Percentiles rank a stretch among this genome's conserved stretches.
Conservation (phyloP, 1,284 basidiomycete genomes). For the Cryptococcus amylolentus region DNA sequence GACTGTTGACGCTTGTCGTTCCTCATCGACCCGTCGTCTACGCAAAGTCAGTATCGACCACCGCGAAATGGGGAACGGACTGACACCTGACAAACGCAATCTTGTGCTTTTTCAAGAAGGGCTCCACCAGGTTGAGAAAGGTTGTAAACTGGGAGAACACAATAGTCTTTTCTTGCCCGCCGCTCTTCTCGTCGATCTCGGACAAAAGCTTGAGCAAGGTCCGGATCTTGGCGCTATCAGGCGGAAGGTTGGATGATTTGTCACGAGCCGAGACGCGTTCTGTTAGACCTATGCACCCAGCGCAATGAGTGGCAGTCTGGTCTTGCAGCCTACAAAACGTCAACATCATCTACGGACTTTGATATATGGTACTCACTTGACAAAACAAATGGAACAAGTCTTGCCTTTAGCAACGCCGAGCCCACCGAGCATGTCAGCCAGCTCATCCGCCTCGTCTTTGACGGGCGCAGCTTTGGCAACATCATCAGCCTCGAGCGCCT, state of each 20-base stretch:
- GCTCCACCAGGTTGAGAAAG: slow-evolving; percentile 83
- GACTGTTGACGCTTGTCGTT: slow-evolving; percentile 71
- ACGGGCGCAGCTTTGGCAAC: slow-evolving; percentile 38
- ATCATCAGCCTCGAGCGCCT: slow-evolving; percentile 64
- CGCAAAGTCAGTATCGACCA: background rate
- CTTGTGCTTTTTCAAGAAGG: slow-evolving; percentile 65
- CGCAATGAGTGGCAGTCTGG: slow-evolving; percentile 1
- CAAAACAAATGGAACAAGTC: slow-evolving; percentile 73
- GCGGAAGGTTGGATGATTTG: slow-evolving; percentile 49
- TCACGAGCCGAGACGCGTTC: background rate
- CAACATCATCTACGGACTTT: background rate
- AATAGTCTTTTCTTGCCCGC: slow-evolving; percentile 78
- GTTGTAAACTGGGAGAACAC: slow-evolving; percentile 70
- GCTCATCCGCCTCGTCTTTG: slow-evolving; percentile 64
- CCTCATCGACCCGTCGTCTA: slow-evolving; percentile 84
- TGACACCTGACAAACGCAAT: slow-evolving; percentile 79
- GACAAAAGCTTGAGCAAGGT: slow-evolving; percentile 72
- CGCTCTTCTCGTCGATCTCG: slow-evolving; percentile 62
- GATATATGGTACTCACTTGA: slow-evolving; percentile 54
- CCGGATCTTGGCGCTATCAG: slow-evolving; percentile 80
- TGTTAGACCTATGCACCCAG: background rate
- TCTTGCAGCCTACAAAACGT: slow-evolving; percentile 9
- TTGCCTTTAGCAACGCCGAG: slow-evolving; percentile 60
- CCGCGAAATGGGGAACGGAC: slow-evolving; percentile 43
- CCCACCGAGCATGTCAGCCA: slow-evolving; percentile 69